Evolutionary conservation across 164 flowering plant genomes (phyloP), one percentile per base, ranked within the genome.

Genomic region (Umbellularia californica): DNA sequence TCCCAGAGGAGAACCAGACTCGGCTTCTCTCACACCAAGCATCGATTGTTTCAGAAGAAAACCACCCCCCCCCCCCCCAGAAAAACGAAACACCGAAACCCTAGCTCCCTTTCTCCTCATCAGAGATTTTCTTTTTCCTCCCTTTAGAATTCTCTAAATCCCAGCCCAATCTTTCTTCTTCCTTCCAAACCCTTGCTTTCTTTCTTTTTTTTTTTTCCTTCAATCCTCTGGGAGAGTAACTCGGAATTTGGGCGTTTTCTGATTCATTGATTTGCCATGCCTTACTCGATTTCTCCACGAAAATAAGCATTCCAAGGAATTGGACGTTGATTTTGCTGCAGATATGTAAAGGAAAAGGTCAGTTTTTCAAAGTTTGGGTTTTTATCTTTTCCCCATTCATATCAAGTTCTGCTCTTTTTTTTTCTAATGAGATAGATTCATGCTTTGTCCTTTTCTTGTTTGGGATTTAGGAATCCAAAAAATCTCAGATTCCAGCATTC

Each of bases 11-110:
- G 35, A 30, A 30, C 35, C 35, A 30, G 4, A 30, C 35, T 30
- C 35, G 35, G 35, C 35, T 30, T 30, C 35, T 4, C 35, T 30
- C 35, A 30, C 35, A 30, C 35, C 35, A 5, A 0, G 5, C 35
- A 30, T 30, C 35, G 5, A 30, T 30, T 30, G 35, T 30, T 30
- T 30, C 35, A 30, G 35, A 30, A 4, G 35, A 30, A 30, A 30
- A 0, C 5, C 35, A 5, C 3, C 1, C 0, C 0, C 0, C 0
- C 5, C 35, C 35, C 3, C 1, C 0, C 0, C 0, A 3, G 3
- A 30, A 30, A 3, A 30, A 64, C 17, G n/a, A 24, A 64, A 64
- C 11, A 0, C 66, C 30, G 15, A 23, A 65, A 60, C 64, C 64
- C 64, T 60, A 60, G n/a, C n/a, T 20, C 24, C 23, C 7, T 19